Percentiles rank a stretch among this genome's conserved stretches.
phyloP scores from a whole-genome alignment of 2,329 filamentous ascomycete species.

The Neofusicoccum parvum region DNA sequence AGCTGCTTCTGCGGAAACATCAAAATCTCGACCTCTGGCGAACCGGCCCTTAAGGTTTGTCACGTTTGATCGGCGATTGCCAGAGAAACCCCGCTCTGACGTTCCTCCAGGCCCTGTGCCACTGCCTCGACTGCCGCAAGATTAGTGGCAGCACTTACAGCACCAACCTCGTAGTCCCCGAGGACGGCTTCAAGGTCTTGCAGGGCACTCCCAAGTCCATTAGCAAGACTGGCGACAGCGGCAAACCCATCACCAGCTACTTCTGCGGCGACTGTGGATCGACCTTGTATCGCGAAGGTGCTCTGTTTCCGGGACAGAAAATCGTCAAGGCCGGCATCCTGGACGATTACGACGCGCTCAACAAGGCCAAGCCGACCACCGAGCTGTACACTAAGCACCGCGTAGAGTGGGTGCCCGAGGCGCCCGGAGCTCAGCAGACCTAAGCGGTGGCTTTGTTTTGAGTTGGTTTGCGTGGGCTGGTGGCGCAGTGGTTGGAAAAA shows the following conservation, averaged over 20 bases:
- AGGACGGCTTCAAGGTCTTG: conserved; percentile 48
- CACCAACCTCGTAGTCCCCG: conserved; percentile 52
- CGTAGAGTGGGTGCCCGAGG: conserved; percentile 43
- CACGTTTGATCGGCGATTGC: neutral
- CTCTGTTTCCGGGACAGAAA: neutral
- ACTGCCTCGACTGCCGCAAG: conserved; percentile 62
- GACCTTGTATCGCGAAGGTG: neutral
- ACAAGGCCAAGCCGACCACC: conserved; percentile 36
- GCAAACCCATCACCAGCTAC: conserved; percentile 56
- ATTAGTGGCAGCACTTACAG: conserved; percentile 57
- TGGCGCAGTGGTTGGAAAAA: neutral
- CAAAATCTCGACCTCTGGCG: conserved; percentile 51
- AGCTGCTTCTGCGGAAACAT: conserved; percentile 56
- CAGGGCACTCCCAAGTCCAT: conserved; percentile 55
- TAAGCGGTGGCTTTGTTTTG: neutral
- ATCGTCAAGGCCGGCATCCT: conserved; percentile 18
- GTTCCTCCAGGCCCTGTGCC: conserved; percentile 29
- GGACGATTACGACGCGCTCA: conserved; percentile 21
- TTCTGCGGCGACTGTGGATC: conserved; percentile 47
- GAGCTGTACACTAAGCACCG: conserved; percentile 45
- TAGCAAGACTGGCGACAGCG: conserved; percentile 54
- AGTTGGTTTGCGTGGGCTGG: neutral
- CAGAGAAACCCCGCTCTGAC: neutral
- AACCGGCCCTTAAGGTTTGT: conserved; percentile 35
- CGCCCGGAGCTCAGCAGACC: neutral